Evolutionary conservation across 352 stramenopile species (phyloP).

Genomic region (Labyrinthula sp.): DNA sequence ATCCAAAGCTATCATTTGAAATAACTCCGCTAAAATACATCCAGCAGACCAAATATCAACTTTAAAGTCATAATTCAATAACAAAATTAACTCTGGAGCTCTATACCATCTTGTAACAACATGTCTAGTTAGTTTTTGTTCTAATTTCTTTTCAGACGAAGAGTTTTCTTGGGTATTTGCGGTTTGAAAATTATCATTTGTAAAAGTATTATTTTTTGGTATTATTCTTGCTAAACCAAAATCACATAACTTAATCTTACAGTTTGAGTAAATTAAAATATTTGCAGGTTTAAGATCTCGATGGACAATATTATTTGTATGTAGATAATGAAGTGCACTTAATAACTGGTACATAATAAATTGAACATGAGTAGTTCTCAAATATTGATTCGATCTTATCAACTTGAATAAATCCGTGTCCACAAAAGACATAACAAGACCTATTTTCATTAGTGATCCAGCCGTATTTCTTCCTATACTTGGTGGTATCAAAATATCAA

Average conservation of each 20-base stretch:
- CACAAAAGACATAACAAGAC: conserved; percentile 44
- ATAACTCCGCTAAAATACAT: conserved; percentile 37
- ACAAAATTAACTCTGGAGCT: conserved; percentile 76
- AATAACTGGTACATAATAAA: conserved; percentile 69
- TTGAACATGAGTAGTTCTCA: conserved; percentile 55
- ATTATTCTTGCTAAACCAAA: conserved; percentile 56
- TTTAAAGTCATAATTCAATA: conserved; percentile 41
- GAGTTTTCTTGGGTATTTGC: background rate
- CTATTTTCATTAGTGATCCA: conserved; percentile 37
- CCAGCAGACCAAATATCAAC: conserved; percentile 45
- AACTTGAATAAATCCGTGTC: conserved; percentile 69
- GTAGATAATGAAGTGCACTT: conserved; percentile 70
- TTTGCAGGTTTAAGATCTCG: conserved; percentile 78
- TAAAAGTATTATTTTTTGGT: conserved; percentile 14
- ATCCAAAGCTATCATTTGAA: conserved; percentile 29
- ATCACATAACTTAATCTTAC: conserved; percentile 89
- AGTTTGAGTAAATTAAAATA: conserved; percentile 93
- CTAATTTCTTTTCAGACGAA: background rate
- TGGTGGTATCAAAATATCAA: conserved; percentile 49
- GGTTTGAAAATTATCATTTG: conserved; percentile 6
- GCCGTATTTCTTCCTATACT: conserved; percentile 2
- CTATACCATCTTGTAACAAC: conserved; percentile 81
- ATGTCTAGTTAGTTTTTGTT: conserved; percentile 64
- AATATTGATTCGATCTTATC: conserved; percentile 59
- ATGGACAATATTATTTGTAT: conserved; percentile 68